Base-by-base conservation (phyloP, 1,139 yeast species). In the Blastobotrys illinoisensis region DNA sequence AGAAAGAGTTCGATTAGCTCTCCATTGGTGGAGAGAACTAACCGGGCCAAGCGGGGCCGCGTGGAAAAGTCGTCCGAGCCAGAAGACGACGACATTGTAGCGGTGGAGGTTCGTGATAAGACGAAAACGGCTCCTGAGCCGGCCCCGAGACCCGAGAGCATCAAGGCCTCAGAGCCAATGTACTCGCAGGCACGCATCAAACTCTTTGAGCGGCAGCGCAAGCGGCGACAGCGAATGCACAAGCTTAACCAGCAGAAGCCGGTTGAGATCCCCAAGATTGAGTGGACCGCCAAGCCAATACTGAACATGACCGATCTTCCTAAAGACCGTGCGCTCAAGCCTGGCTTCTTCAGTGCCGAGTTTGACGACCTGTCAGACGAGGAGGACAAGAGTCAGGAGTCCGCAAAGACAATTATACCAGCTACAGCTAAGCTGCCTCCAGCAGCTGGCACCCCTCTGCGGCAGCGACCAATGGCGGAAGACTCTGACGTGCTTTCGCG, bases 281-380 rank as follows among this genome's bases (percentile, higher is more conserved):
- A 58, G 36, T 49, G 60, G 51, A 55, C 56, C 16, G 56, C 55
- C 2, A 65, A 64, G 49, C 63, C 67, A 9, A 61, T 65, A 9
- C 47, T 66, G 20, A 65, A 65, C 23, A 43, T 66, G 21, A 51
- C 60, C 19, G 67, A 65, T 32, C 51, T 67, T 18, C 59, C 69
- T 1, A 56, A 56, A n/a, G 68, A 62, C 2, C 54, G 69, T 36
- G 53, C 53, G n/a, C 56, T 58, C 24, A 55, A 64, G 21, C 67
- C 67, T 0, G 71, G 71, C 0, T 67, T 61, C 48, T 67, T 67
- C 50, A 58, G 66, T 18, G 70, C 67, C 5, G 63, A 60, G 32
- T 61, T 65, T 48, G 67, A 64, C 43, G 67, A 63, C 47, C 54
- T 61, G 24, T 62, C 60, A n/a, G 67, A 64, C 18, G 68, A 64